Evolutionary conservation across 768 basidiomycete genomes (phyloP).

Genomic region (Mycena rebaudengoi): DNA sequence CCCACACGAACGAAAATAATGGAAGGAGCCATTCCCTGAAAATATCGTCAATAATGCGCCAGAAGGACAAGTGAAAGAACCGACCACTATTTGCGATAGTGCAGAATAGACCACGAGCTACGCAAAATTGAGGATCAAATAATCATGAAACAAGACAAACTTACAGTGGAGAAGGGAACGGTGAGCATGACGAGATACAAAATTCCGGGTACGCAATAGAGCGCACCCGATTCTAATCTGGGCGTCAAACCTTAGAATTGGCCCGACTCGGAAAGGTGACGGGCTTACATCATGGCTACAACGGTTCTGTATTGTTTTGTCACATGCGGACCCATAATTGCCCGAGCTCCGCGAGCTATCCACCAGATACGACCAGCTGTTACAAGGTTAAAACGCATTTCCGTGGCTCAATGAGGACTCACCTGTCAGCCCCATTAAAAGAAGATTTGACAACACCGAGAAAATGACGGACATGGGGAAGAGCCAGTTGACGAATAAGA

Average conservation of each 20-base stretch:
- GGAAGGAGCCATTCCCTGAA: conserved; percentile 24
- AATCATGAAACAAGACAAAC: neutral
- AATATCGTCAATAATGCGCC: neutral
- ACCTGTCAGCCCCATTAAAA: conserved; percentile 35
- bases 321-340: conserved; percentile 29
- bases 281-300: conserved; percentile 36
- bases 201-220: conserved; percentile 13
- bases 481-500: conserved; percentile 17
- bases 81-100: conserved; percentile 20
- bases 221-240: conserved; percentile 24
- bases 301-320: conserved; percentile 34
- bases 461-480: conserved; percentile 17
- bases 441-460: conserved; percentile 24
- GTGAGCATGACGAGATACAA: conserved; percentile 11
- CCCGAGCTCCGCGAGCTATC: conserved; percentile 37
- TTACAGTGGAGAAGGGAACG: neutral
- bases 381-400: neutral
- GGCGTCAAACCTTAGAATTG: neutral
- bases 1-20: conserved; percentile 25
- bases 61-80: neutral
- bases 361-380: conserved; percentile 42
- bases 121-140: neutral
- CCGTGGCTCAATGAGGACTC: neutral
- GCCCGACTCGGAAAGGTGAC: neutral
- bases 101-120: conserved; percentile 18